Conservation (phyloP, 176 grass and related monocot species). For the Poa pratensis region DNA sequence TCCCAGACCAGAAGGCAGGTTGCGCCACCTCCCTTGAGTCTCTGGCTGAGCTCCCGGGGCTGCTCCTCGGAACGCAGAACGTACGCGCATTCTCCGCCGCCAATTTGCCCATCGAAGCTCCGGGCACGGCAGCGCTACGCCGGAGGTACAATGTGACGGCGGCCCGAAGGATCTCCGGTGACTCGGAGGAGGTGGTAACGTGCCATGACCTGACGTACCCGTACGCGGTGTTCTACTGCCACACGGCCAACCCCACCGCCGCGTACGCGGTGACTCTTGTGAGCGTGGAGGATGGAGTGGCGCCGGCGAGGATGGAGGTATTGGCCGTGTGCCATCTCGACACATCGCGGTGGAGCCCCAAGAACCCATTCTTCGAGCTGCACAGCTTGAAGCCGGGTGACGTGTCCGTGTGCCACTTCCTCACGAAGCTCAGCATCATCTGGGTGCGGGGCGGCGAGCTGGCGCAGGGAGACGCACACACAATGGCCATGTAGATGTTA, state of each 20-base stretch:
- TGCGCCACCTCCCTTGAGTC: constrained; percentile 55
- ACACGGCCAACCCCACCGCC: constrained; percentile 2
- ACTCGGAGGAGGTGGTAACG: not conserved
- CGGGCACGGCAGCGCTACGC: not conserved
- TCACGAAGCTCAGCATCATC: constrained; percentile 33
- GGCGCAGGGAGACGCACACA: not conserved
- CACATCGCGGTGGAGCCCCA: constrained; percentile 4
- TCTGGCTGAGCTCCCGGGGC: constrained; percentile 1
- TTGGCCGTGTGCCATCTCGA: constrained; percentile 45
- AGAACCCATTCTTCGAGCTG: not conserved
- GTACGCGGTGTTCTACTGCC: constrained; percentile 47
- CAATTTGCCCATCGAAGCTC: not conserved
- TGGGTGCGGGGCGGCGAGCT: not conserved
- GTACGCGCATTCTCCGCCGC: constrained; percentile 9
- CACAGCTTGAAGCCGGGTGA: constrained; percentile 33
- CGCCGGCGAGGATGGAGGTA: not conserved
- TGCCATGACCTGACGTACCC: constrained; percentile 41
- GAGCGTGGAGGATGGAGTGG: not conserved
- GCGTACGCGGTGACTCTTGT: constrained; percentile 31
- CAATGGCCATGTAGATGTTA: too few species aligned
- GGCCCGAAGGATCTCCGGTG: not conserved
- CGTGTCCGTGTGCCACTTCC: constrained; percentile 46
- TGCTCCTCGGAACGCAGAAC: not conserved
- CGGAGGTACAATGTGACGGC: constrained; percentile 33
- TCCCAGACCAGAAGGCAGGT: not conserved